A percentile compares a stretch with the other conserved stretches of the same genome.
phyloP scores from a whole-genome alignment of 495 filamentous ascomycete species.

The Penicillium robsamsonii region DNA sequence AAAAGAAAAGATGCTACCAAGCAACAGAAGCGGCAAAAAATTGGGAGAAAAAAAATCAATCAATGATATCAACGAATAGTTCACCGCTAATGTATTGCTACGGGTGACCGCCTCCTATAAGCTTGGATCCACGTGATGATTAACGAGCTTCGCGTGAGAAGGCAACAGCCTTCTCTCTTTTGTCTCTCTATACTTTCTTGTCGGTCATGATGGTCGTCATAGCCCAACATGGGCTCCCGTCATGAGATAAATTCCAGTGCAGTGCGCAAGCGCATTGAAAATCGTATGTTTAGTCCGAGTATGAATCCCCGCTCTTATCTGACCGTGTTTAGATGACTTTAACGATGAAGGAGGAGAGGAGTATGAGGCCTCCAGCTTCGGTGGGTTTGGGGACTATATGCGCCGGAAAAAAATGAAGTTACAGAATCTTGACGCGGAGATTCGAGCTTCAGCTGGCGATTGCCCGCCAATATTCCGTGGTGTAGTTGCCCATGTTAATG shows the following conservation, averaged over 20 bases:
- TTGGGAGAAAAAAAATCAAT: slow-evolving; percentile 18
- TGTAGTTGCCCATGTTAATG: slow-evolving; percentile 84
- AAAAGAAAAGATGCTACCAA: slow-evolving; percentile 28
- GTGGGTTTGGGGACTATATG: slow-evolving; percentile 87
- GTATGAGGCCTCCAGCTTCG: slow-evolving; percentile 83
- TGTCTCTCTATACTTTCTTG: slow-evolving; percentile 2
- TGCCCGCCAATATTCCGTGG: slow-evolving; percentile 86
- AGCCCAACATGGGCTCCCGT: slow-evolving; percentile 70
- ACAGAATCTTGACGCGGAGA: slow-evolving; percentile 84
- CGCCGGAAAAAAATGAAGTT: slow-evolving; percentile 93
- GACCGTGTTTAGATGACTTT: slow-evolving; percentile 49
- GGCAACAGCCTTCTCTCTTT: background rate
- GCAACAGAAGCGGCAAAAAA: slow-evolving; percentile 16
- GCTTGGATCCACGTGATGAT: slow-evolving; percentile 21
- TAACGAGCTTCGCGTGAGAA: slow-evolving; percentile 11
- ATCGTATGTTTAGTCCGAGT: slow-evolving; percentile 40
- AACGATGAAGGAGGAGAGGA: slow-evolving; percentile 80
- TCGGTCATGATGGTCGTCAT: slow-evolving; percentile 23
- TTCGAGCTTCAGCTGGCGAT: slow-evolving; percentile 62
- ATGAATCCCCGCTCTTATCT: slow-evolving; percentile 16
- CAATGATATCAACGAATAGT: slow-evolving; percentile 13
- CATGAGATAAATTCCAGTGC: slow-evolving; percentile 72
- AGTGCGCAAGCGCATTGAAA: slow-evolving; percentile 81
- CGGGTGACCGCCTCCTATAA: slow-evolving; percentile 20
- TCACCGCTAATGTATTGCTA: slow-evolving; percentile 28